A percentile compares a stretch with the other conserved stretches of the same genome.
These are phyloP conservation scores for Globisporangium acanthophoron DNA, from an alignment of 352 stramenopile species.

Conservation along the genomic window DNA sequence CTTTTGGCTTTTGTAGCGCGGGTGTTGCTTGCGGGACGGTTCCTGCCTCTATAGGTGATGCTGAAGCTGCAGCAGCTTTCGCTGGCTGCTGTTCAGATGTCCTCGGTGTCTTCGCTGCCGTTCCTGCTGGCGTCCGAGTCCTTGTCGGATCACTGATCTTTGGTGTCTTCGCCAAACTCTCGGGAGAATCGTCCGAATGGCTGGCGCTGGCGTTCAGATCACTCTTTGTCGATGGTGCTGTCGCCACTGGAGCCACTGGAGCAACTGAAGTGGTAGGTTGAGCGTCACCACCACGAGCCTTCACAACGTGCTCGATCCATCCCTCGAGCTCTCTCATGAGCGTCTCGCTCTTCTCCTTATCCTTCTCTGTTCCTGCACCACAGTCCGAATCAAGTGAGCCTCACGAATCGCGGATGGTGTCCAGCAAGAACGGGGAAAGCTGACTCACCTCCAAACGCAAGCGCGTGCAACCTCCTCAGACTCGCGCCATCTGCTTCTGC, in stretches of 20 bases:
- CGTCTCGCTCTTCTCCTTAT: constrained; percentile 12
- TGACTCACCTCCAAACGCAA: constrained; percentile 6
- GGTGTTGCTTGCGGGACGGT: neutral
- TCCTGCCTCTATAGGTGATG: too few relatives aligned
- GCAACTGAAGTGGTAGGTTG: neutral
- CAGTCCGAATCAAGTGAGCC: neutral
- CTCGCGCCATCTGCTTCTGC: constrained; percentile 1
- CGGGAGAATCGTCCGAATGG: neutral
- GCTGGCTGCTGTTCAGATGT: neutral
- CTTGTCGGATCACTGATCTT: neutral
- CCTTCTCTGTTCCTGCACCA: neutral
- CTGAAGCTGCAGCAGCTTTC: neutral
- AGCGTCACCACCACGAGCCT: too few relatives aligned
- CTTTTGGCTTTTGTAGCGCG: neutral
- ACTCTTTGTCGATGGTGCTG: neutral
- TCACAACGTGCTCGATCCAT: constrained; percentile 15
- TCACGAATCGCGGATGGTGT: neutral
- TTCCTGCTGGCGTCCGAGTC: neutral
- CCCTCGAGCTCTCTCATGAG: constrained; percentile 20
- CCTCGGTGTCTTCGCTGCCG: neutral
- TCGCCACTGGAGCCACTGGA: neutral
- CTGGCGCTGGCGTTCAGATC: neutral
- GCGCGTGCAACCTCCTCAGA: constrained; percentile 8
- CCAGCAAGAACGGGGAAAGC: neutral
- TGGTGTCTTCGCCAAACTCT: neutral